phyloP scores from a whole-genome alignment of 768 basidiomycete species.

The Kwoniella sp. region DNA sequence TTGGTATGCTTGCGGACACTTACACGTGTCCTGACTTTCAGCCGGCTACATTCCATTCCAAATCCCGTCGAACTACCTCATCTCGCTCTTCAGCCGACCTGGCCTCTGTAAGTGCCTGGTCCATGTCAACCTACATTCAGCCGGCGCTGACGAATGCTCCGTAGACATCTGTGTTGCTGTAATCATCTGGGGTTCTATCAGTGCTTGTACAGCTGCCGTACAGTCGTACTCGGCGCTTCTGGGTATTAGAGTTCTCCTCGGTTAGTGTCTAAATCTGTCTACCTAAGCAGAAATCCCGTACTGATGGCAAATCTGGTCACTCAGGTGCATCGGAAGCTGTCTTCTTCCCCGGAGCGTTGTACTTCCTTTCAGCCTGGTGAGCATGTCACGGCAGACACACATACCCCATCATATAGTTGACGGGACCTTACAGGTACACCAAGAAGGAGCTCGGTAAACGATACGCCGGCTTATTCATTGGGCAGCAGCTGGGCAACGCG shows the following conservation, averaged over 20 bases:
- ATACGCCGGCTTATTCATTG: slow-evolving; percentile 42
- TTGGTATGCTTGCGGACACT: not conserved
- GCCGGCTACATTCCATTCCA: slow-evolving; percentile 38
- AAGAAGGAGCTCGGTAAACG: slow-evolving; percentile 45
- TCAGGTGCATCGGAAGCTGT: slow-evolving; percentile 25
- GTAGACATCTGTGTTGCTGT: slow-evolving; percentile 36
- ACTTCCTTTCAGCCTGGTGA: slow-evolving; percentile 41
- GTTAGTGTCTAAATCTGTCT: too few species aligned
- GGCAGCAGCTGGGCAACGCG: slow-evolving; percentile 48
- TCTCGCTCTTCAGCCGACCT: slow-evolving; percentile 37
- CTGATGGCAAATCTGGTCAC: too few species aligned
- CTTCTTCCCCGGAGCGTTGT: slow-evolving; percentile 45
- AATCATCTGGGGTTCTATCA: slow-evolving; percentile 38
- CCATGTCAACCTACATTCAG: not conserved
- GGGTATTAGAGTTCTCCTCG: slow-evolving; percentile 34
- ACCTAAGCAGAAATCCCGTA: too few species aligned
- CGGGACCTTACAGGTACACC: slow-evolving; percentile 23
- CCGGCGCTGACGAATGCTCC: not conserved
- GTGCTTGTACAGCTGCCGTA: slow-evolving; percentile 37
- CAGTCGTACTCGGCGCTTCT: slow-evolving; percentile 29
- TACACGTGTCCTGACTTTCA: not conserved
- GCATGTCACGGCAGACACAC: too few species aligned
- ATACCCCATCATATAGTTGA: too few species aligned
- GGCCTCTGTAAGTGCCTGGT: slow-evolving; percentile 31
- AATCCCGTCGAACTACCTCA: slow-evolving; percentile 48